Conservation (phyloP, 1,284 basidiomycete species). For the Ceratobasidium sp. region DNA sequence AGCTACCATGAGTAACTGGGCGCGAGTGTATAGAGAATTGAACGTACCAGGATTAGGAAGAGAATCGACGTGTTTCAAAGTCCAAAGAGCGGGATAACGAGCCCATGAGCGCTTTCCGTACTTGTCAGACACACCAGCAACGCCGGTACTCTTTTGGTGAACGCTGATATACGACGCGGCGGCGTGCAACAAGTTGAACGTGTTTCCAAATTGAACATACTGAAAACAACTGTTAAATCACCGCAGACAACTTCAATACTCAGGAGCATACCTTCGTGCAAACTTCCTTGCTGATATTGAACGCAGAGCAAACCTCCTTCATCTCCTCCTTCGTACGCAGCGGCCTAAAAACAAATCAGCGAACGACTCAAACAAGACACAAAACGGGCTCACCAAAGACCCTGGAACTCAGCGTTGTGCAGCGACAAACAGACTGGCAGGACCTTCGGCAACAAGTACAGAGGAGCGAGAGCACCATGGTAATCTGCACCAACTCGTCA, state of each 20-base stretch:
- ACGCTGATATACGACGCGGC: slow-evolving; percentile 91
- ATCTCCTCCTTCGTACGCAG: slow-evolving; percentile 95
- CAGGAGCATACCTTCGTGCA: slow-evolving; percentile 77
- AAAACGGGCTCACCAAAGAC: slow-evolving; percentile 71
- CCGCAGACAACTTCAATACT: background rate
- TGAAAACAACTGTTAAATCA: slow-evolving; percentile 30
- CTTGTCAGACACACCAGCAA: slow-evolving; percentile 96
- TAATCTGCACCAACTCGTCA: slow-evolving; percentile 68
- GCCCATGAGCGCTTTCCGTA: slow-evolving; percentile 96
- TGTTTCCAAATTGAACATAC: slow-evolving; percentile 96
- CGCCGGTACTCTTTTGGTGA: slow-evolving; percentile 92
- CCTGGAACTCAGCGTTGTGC: slow-evolving; percentile 96
- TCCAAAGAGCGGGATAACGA: slow-evolving; percentile 94
- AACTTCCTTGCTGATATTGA: slow-evolving; percentile 94
- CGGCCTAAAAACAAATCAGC: slow-evolving; percentile 58
- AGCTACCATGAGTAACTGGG: slow-evolving; percentile 1
- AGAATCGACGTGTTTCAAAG: slow-evolving; percentile 93
- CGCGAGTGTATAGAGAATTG: background rate
- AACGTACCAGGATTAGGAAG: slow-evolving; percentile 82
- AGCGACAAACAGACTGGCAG: slow-evolving; percentile 91
- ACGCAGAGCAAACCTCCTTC: slow-evolving; percentile 96
- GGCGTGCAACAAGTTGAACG: slow-evolving; percentile 93
- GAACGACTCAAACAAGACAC: background rate
- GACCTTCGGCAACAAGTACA: slow-evolving; percentile 91
- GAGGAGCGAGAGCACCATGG: slow-evolving; percentile 89